Evolutionary conservation across 1,284 basidiomycete species (phyloP).

Genomic region (Melampsora allii-populina): DNA sequence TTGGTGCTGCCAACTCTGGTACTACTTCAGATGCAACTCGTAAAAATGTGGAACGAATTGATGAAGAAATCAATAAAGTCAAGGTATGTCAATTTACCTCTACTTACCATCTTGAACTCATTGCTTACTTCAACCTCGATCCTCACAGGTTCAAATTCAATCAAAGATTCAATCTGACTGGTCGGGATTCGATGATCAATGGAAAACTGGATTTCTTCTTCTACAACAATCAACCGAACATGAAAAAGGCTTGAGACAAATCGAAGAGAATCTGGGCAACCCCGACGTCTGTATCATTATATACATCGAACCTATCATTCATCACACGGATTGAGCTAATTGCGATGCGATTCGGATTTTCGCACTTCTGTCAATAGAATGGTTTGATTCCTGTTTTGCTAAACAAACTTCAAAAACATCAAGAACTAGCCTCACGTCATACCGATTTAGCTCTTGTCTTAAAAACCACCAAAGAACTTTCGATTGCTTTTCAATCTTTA

Average conservation of each 20-base stretch:
- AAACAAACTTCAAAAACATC: conserved; percentile 20
- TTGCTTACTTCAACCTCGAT: no score
- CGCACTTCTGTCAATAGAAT: conserved; percentile 12
- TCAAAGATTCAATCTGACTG: conserved; percentile 28
- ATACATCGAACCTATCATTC: background rate
- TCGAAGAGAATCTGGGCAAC: conserved; percentile 16
- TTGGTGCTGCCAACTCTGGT: conserved; percentile 6
- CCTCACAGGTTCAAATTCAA: conserved; percentile 15
- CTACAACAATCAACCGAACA: conserved; percentile 18
- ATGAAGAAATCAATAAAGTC: conserved; percentile 33
- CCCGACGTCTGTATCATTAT: conserved; percentile 33
- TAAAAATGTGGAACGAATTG: conserved; percentile 14
- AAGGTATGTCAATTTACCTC: conserved; percentile 10
- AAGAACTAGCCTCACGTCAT: conserved; percentile 13
- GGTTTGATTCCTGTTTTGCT: conserved; percentile 26
- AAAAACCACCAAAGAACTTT: conserved; percentile 23
- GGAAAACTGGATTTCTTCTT: conserved; percentile 19
- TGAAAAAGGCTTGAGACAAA: conserved; percentile 12
- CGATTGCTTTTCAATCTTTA: conserved; percentile 18
- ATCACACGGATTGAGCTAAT: background rate
- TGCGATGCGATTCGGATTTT: background rate
- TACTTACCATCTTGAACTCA: background rate
- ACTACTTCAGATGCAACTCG: conserved; percentile 22
- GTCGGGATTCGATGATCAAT: conserved; percentile 32
- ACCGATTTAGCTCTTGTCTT: conserved; percentile 7